Conservation (phyloP, 805 yeast genomes). For the Wickerhamomyces bovis region DNA sequence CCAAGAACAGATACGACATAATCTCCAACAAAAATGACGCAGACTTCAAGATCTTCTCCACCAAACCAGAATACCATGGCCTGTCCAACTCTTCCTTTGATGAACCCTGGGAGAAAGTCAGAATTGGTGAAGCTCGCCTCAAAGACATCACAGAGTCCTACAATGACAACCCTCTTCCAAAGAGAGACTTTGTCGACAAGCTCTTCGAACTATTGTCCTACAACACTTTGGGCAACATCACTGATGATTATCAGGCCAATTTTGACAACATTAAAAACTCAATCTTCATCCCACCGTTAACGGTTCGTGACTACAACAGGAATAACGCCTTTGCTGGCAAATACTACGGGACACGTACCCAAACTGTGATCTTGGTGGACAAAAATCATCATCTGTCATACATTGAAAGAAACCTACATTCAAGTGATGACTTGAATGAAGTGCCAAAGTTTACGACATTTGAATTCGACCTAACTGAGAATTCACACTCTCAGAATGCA, state of each 20-base stretch:
- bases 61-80: conserved; percentile 39
- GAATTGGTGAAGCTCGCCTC: conserved; percentile 44
- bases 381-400: conserved; percentile 47
- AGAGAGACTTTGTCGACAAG: conserved; percentile 39
- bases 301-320: conserved; percentile 27
- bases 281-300: conserved; percentile 69
- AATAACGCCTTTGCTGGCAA: conserved; percentile 38
- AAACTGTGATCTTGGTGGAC: conserved; percentile 64
- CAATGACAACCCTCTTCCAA: conserved; percentile 20
- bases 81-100: conserved; percentile 62
- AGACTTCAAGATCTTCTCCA: conserved; percentile 26
- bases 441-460: conserved; percentile 20
- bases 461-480: conserved; percentile 20
- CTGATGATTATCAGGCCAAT: conserved; percentile 26
- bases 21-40: conserved; percentile 22
- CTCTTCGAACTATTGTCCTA: conserved; percentile 53
- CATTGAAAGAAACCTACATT: conserved; percentile 55
- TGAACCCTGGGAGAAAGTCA: conserved; percentile 73
- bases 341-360: conserved; percentile 84
- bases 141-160: conserved; percentile 26
- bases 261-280: conserved; percentile 46
- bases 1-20: conserved; percentile 25
- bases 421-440: conserved; percentile 32
- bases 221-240: conserved; percentile 28
- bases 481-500: neutral